phyloP scores from a whole-genome alignment of 108 stramenopile species.

The Mayamaea pseudoterrestris region DNA sequence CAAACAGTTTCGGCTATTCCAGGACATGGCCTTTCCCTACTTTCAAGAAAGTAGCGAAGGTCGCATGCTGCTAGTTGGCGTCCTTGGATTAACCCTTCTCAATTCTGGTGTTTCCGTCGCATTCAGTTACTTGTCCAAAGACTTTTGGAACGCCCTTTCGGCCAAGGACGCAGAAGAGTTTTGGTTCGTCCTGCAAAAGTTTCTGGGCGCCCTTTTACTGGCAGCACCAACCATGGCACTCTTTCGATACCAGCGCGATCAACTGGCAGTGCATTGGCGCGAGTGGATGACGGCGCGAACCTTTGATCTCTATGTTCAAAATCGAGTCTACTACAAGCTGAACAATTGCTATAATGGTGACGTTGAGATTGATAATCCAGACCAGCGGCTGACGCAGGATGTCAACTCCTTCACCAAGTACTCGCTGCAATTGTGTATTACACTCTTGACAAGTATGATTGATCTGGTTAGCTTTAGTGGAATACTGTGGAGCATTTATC shows the following conservation, averaged over 20 bases:
- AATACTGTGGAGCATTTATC: conserved; percentile 85
- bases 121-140: conserved; percentile 84
- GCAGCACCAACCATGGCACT: conserved; percentile 83
- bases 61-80: conserved; percentile 61
- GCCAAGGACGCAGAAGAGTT: conserved; percentile 71
- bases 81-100: conserved; percentile 69
- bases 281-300: conserved; percentile 72
- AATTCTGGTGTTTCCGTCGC: conserved; percentile 78
- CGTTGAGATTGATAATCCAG: conserved; percentile 76
- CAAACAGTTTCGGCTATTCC: conserved; percentile 40
- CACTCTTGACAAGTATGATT: conserved; percentile 71
- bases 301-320: conserved; percentile 56
- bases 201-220: conserved; percentile 47
- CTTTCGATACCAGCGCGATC: conserved; percentile 64
- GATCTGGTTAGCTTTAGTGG: conserved; percentile 83
- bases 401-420: conserved; percentile 82
- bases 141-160: conserved; percentile 86
- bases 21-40: conserved; percentile 82
- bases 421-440: conserved; percentile 81
- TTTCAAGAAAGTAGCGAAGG: conserved; percentile 66
- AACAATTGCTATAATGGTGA: conserved; percentile 12
- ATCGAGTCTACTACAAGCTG: conserved; percentile 69
- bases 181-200: conserved; percentile 60
- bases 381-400: conserved; percentile 94
- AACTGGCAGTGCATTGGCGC: conserved; percentile 56